A percentile compares a stretch with the other conserved stretches of the same genome.
Conservation (phyloP, 1,139 yeast genomes). For the Yarrowia galli region DNA sequence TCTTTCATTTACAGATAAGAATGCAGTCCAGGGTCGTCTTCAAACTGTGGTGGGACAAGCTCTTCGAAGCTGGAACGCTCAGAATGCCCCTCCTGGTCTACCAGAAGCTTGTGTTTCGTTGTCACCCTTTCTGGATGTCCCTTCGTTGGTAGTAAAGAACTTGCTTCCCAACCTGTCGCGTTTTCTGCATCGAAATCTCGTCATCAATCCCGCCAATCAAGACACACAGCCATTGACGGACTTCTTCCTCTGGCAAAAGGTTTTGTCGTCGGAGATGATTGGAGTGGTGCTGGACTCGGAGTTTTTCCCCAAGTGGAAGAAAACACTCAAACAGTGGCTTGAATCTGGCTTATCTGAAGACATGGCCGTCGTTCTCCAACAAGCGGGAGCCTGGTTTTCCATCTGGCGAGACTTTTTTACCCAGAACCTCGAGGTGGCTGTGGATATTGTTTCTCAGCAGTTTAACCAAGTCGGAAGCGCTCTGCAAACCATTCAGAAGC, state of each 20-base stretch:
- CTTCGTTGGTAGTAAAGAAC: slow-evolving; percentile 44
- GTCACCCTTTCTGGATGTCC: slow-evolving; percentile 12
- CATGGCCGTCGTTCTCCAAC: slow-evolving; percentile 39
- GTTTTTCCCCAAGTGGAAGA: slow-evolving; percentile 51
- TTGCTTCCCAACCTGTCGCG: slow-evolving; percentile 52
- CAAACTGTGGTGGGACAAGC: slow-evolving; percentile 52
- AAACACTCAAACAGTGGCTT: slow-evolving; percentile 49
- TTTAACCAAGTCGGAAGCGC: not conserved
- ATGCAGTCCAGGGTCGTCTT: slow-evolving; percentile 43
- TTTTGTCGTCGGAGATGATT: slow-evolving; percentile 44
- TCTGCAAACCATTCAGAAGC: not conserved
- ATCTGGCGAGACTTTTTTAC: slow-evolving; percentile 49
- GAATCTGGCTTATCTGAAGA: slow-evolving; percentile 21
- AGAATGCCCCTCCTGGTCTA: slow-evolving; percentile 36
- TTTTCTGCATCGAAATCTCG: slow-evolving; percentile 45
- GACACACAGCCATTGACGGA: slow-evolving; percentile 44
- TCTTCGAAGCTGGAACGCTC: slow-evolving; percentile 50
- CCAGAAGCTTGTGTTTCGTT: slow-evolving; percentile 9
- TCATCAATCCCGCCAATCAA: slow-evolving; percentile 50
- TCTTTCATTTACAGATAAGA: slow-evolving; percentile 47
- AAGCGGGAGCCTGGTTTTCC: slow-evolving; percentile 49
- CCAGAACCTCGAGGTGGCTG: slow-evolving; percentile 41
- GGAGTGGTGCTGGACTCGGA: slow-evolving; percentile 46
- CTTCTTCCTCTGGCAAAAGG: slow-evolving; percentile 47
- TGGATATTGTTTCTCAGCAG: not conserved